These are phyloP conservation scores for Tetrapisispora pingtungensis DNA, from an alignment of 805 yeast genomes.

Conservation along the genomic window DNA sequence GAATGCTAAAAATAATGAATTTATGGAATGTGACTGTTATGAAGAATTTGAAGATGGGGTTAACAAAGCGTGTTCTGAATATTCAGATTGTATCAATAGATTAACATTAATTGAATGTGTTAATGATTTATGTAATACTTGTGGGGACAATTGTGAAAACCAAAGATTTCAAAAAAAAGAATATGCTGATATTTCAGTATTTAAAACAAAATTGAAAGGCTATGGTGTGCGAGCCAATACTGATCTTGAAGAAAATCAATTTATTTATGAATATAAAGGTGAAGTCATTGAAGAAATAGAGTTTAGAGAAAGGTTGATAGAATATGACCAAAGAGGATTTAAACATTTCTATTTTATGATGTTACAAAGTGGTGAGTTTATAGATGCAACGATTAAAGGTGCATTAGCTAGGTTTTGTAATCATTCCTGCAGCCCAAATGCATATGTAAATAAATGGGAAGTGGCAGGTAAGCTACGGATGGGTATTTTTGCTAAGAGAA, in stretches of 20 bases:
- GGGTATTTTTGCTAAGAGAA: slow-evolving; percentile 88
- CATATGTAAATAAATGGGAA: slow-evolving; percentile 94
- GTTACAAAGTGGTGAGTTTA: slow-evolving; percentile 85
- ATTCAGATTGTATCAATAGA: slow-evolving; percentile 84
- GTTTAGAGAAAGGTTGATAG: slow-evolving; percentile 65
- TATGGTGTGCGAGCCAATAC: slow-evolving; percentile 73
- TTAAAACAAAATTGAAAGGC: slow-evolving; percentile 77
- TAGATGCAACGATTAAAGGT: slow-evolving; percentile 89
- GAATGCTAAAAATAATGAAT: slow-evolving; percentile 54
- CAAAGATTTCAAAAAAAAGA: slow-evolving; percentile 76
- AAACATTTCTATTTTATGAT: slow-evolving; percentile 92
- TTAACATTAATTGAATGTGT: slow-evolving; percentile 88
- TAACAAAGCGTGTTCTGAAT: slow-evolving; percentile 71
- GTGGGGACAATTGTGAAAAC: slow-evolving; percentile 75
- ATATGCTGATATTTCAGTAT: slow-evolving; percentile 71
- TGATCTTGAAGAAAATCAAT: slow-evolving; percentile 49
- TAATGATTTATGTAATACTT: slow-evolving; percentile 47
- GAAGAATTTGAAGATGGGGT: slow-evolving; percentile 37
- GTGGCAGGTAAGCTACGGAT: slow-evolving; percentile 81
- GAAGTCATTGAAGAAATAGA: slow-evolving; percentile 77
- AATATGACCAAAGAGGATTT: slow-evolving; percentile 57
- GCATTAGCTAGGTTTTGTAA: slow-evolving; percentile 85
- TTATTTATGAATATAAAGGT: slow-evolving; percentile 87
- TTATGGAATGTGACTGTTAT: slow-evolving; percentile 84
- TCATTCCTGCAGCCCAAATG: slow-evolving; percentile 92